phyloP scores from a whole-genome alignment of 2,329 filamentous ascomycete genomes.

The Fusarium avenaceum region DNA sequence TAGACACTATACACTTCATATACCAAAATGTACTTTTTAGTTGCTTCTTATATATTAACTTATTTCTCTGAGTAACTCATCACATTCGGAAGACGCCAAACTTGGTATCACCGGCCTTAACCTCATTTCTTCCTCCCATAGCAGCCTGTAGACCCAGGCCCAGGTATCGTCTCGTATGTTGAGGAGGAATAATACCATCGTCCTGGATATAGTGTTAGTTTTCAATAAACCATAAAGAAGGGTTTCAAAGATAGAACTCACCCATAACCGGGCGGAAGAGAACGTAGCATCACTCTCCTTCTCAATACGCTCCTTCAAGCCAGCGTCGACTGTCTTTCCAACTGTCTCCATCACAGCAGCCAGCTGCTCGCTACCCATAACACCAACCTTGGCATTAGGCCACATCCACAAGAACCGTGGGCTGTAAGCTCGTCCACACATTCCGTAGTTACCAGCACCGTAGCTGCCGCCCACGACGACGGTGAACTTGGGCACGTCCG shows the following conservation, averaged over 20 bases:
- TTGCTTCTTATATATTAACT: slow-evolving; percentile 10
- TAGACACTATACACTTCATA: not conserved
- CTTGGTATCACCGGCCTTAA: slow-evolving; percentile 72
- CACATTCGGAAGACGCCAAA: slow-evolving; percentile 91
- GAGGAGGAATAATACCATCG: slow-evolving; percentile 83
- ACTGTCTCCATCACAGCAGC: slow-evolving; percentile 95
- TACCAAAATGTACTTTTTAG: not conserved
- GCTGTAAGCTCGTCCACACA: slow-evolving; percentile 96
- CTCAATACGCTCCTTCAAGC: slow-evolving; percentile 87
- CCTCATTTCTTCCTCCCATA: slow-evolving; percentile 74
- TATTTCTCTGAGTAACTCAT: slow-evolving; percentile 17
- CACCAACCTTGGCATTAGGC: slow-evolving; percentile 95
- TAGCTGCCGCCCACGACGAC: slow-evolving; percentile 95
- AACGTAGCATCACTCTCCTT: slow-evolving; percentile 90
- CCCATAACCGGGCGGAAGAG: slow-evolving; percentile 91
- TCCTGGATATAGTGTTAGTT: slow-evolving; percentile 62
- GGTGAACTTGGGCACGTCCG: slow-evolving; percentile 95
- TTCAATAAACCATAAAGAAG: not conserved
- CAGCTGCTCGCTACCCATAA: slow-evolving; percentile 96
- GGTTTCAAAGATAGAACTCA: slow-evolving; percentile 51
- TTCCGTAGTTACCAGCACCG: slow-evolving; percentile 97
- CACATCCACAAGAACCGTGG: slow-evolving; percentile 95
- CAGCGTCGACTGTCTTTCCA: slow-evolving; percentile 83
- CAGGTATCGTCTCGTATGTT: slow-evolving; percentile 79
- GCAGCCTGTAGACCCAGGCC: slow-evolving; percentile 80